phyloP scores from a whole-genome alignment of 2,329 filamentous ascomycete species.

The Colletotrichum sp. region DNA sequence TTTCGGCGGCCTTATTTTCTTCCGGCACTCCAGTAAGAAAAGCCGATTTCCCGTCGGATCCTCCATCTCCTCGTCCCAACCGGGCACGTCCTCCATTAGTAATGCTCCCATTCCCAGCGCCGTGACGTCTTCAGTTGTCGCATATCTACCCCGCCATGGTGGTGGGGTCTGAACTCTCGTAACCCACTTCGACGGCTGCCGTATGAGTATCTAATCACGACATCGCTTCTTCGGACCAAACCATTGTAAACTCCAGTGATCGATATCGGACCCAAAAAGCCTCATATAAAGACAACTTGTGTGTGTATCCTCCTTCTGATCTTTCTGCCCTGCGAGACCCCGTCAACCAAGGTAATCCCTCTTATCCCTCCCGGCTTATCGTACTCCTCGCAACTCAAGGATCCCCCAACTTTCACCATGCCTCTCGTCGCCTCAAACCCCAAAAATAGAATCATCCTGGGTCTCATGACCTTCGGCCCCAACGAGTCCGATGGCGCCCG shows the following conservation, averaged over 20 bases:
- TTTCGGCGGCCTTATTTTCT: neutral
- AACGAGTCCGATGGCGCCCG: slow-evolving; percentile 66
- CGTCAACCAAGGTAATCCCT: neutral
- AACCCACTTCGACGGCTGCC: neutral
- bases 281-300: neutral
- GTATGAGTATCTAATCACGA: slow-evolving; percentile 13
- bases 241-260: neutral
- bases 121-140: slow-evolving; percentile 12
- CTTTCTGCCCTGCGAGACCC: neutral
- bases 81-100: neutral
- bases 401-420: slow-evolving; percentile 37
- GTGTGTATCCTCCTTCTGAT: neutral
- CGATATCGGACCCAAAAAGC: neutral
- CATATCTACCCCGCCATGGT: slow-evolving; percentile 13
- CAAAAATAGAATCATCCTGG: slow-evolving; percentile 77
- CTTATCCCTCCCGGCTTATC: neutral
- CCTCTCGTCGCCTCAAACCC: slow-evolving; percentile 46
- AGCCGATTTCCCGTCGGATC: neutral
- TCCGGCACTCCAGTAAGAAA: neutral
- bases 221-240: neutral
- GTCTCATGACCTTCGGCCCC: slow-evolving; percentile 84
- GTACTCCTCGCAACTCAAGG: neutral
- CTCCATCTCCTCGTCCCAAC: neutral
- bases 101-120: neutral
- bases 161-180: slow-evolving; percentile 6